Base-by-base conservation (phyloP, 129 eudicot species). In the Logfia minima region DNA sequence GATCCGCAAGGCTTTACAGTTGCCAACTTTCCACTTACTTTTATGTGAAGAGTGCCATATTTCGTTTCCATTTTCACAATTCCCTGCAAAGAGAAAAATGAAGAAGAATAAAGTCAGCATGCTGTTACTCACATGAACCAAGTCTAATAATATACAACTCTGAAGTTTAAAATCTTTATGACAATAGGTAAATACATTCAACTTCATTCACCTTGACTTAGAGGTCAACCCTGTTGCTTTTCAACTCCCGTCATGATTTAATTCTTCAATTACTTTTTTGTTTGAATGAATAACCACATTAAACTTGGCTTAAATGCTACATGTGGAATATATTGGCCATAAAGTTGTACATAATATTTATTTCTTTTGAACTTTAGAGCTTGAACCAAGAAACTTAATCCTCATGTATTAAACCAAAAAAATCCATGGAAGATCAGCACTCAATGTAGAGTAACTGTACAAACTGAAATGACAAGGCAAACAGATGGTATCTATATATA, bases 11-110 rank as follows among this genome's bases (percentile, higher is more conserved):
- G 34, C 66, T 74, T 66, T 65, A 80, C 19, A 14, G 35, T 55
- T 32, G 73, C 21, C 37, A 66, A 8, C 45, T 53, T 32, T 76
- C 22, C 39, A 66, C 90, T 77, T 82, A 94, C 98, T 85, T 91
- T 89, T 71, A 90, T 91, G 85, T 77, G 97, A 80, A 90, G 88
- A 23, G 86, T 79, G 10, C 98, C 98, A 71, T 84, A 77, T 48
- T 89, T 78, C 5, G 98, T 93, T 58, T 87, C 91, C 86, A 93
- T 77, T 72, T 87, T 96, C 79, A 91, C 77, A n/a, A 91, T 94
- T 28, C 96, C 96, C 98, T 94, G 85, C 75, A 84, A 76, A 19
- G 66, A 79, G 60, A 59, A 61, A 75, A 66, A 80, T 39, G 26
- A 72, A 73, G 32, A 61, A 72, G 24, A 28, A 21, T 6, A 75